These are phyloP conservation scores for Stipa capillata DNA, from an alignment of 176 grass and related monocot genomes.

Conservation along the genomic window DNA sequence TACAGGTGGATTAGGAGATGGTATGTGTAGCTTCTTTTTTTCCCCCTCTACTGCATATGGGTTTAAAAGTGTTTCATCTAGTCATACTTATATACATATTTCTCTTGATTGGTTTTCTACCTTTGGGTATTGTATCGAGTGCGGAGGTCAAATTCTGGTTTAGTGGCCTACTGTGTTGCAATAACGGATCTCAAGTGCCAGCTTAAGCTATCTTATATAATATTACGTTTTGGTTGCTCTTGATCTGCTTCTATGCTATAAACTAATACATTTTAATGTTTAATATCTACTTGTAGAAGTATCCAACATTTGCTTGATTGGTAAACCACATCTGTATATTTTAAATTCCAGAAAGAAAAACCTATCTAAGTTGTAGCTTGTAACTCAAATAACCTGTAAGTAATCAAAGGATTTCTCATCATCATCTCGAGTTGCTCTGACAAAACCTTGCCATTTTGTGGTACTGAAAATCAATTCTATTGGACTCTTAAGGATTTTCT, in stretches of 20 bases:
- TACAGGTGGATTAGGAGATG: conserved; percentile 26
- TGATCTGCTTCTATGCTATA: not conserved
- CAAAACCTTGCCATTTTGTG: not conserved
- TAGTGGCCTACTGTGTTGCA: not conserved
- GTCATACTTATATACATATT: not conserved
- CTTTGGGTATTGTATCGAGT: not conserved
- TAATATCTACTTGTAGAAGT: not conserved
- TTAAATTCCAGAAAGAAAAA: not conserved
- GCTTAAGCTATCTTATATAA: not conserved
- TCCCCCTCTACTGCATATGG: not conserved
- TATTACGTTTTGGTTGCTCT: not conserved
- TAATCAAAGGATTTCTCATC: not conserved
- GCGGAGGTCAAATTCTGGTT: not conserved
- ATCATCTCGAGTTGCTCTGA: not conserved
- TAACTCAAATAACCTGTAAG: not conserved
- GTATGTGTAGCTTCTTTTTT: conserved; percentile 20
- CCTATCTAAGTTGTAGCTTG: not conserved
- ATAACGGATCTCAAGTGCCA: no score
- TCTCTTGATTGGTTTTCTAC: conserved; percentile 1
- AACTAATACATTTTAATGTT: not conserved
- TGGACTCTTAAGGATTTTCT: not conserved
- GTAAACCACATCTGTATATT: not conserved
- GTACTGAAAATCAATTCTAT: not conserved
- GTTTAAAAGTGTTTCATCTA: not conserved
- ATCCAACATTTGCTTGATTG: no score